These are phyloP conservation scores for Ophiostoma himal-ulmi DNA, from an alignment of 2,329 filamentous ascomycete genomes.

Conservation along the genomic window DNA sequence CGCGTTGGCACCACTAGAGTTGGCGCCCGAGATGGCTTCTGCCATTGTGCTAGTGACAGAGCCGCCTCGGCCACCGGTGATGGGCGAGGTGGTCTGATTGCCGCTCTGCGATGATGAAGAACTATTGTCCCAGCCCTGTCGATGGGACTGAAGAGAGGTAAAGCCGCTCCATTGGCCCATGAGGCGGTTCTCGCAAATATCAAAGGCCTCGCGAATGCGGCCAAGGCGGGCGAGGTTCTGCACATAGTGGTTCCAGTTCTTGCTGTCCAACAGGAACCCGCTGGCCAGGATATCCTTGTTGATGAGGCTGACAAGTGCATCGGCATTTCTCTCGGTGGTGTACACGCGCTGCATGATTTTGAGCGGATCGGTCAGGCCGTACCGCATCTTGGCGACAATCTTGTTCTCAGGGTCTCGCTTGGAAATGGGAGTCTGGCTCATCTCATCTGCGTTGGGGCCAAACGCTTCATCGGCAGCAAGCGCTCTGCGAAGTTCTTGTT, in stretches of 20 bases:
- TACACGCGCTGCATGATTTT: conserved; percentile 46
- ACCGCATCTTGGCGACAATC: conserved; percentile 46
- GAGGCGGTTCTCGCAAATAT: conserved; percentile 66
- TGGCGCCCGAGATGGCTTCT: not conserved
- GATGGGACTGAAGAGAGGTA: conserved; percentile 35
- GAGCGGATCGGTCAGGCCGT: conserved; percentile 47
- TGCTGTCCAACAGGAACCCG: conserved; percentile 69
- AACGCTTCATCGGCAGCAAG: not conserved
- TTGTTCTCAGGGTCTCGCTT: conserved; percentile 21
- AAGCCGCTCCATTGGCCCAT: conserved; percentile 78
- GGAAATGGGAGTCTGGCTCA: not conserved
- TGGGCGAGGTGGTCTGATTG: not conserved
- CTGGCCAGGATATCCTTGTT: conserved; percentile 45
- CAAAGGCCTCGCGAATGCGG: conserved; percentile 61
- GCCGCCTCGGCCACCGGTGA: not conserved
- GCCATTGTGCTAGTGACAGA: not conserved
- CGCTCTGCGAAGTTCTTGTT: not conserved
- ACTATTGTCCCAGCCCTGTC: not conserved
- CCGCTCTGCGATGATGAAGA: not conserved
- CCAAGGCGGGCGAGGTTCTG: conserved; percentile 58
- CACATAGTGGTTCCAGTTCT: conserved; percentile 76
- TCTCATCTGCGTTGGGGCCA: not conserved
- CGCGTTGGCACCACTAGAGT: not conserved
- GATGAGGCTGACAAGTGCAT: conserved; percentile 48
- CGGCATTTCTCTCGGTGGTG: conserved; percentile 37